Conservation (phyloP, 129 eudicot genomes). For the Flaveria bidentis region DNA sequence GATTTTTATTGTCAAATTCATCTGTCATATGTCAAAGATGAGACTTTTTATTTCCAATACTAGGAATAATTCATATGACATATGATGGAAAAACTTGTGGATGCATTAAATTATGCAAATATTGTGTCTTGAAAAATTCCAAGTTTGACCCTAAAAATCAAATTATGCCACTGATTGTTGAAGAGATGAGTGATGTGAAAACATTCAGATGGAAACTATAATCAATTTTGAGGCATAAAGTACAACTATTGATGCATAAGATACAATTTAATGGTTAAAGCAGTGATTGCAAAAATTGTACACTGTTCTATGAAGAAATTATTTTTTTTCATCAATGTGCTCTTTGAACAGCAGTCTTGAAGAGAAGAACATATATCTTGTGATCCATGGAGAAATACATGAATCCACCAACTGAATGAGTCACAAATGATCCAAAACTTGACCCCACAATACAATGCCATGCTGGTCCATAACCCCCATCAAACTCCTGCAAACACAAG, state of each 20-base stretch:
- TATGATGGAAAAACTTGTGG: neutral
- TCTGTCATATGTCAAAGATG: neutral
- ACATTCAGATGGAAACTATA: neutral
- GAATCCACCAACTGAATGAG: neutral
- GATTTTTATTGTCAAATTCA: neutral
- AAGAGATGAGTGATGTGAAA: constrained; percentile 9
- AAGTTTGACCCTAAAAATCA: constrained; percentile 14
- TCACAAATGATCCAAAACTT: constrained; percentile 4
- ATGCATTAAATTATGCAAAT: neutral
- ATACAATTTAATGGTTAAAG: neutral
- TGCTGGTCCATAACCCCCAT: neutral
- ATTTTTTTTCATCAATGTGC: neutral
- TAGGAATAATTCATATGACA: neutral
- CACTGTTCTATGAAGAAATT: neutral
- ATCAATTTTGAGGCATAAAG: neutral
- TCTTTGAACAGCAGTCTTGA: neutral
- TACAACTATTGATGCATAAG: constrained; percentile 5
- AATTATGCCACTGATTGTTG: constrained; percentile 11
- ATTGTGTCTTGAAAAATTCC: neutral
- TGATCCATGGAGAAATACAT: neutral
- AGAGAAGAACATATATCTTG: neutral
- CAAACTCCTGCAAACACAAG: neutral
- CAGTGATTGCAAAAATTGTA: neutral
- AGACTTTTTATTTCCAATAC: neutral
- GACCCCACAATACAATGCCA: neutral